Evolutionary conservation across 2,329 filamentous ascomycete species (phyloP), one percentile per base, ranked within the genome.

Genomic region (Fusarium poae): DNA sequence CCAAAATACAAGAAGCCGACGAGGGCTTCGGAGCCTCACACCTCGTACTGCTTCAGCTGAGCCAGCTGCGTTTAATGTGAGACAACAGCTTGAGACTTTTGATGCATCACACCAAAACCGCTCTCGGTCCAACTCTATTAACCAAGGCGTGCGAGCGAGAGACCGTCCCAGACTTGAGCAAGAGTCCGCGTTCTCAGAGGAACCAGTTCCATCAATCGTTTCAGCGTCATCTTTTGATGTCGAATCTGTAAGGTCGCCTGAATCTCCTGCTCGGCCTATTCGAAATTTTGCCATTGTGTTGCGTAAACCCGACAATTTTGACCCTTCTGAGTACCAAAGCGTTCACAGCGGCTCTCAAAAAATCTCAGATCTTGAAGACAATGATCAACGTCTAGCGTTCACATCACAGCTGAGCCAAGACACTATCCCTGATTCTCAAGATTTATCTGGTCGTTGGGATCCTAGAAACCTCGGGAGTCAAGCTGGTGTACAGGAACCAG

Each of bases 381-480:
- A 77, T 48, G 79, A 80, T 63, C 72, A 74, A 23, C 74, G 75
- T 42, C 57, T 78, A 43, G 57, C 70, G 13, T 52, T 82, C 57
- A 65, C 75, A 20, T 72, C 75, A 6, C 68, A 75, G 27, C 59
- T 77, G 37, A 82, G 78, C 57, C 75, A 78, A 54, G 67, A 68
- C 27, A 83, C 80, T 5, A 80, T 84, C 25, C 81, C 81, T 0
- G 82, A 84, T 61, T 84, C 83, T 1, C 81, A 84, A 61, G 81
- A 80, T 34, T 67, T 63, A 12, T 76, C 76, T n/a, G 71, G 67
- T 13, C 71, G 70, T 52, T 72, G 67, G 58, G 65, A 72, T 6
- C 67, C 70, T 45, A 39, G 57, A 44, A 32, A 57, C 29, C 13
- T 37, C 18, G 61, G 46, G 54, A 45, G 56, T 12, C 53, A 39